Conservation (phyloP, 805 yeast species). For the Schizosaccharomyces lindneri region DNA sequence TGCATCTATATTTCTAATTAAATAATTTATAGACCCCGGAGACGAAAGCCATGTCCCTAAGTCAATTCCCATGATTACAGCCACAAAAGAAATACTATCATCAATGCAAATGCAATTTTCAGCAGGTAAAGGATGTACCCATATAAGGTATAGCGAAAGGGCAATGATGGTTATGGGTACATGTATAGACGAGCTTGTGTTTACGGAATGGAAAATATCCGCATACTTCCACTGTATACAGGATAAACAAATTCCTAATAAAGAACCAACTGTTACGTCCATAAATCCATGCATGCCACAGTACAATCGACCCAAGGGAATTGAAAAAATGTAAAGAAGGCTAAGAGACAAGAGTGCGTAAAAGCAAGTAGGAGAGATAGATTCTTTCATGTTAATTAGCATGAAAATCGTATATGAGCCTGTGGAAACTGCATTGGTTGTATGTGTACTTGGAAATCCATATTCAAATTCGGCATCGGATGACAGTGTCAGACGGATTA, state of each 20-base stretch:
- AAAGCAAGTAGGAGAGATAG: neutral
- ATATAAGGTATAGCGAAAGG: constrained; percentile 26
- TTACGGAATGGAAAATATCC: constrained; percentile 21
- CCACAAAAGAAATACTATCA: constrained; percentile 79
- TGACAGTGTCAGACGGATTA: constrained; percentile 69
- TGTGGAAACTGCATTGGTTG: constrained; percentile 83
- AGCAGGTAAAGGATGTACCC: constrained; percentile 56
- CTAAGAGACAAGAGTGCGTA: constrained; percentile 4
- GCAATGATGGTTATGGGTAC: constrained; percentile 14
- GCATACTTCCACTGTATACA: constrained; percentile 22
- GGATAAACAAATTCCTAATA: constrained; percentile 34
- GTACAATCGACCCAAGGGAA: constrained; percentile 62
- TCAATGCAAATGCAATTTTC: constrained; percentile 94
- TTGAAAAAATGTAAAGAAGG: constrained; percentile 30
- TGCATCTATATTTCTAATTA: neutral
- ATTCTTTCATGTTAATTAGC: neutral
- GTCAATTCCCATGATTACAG: constrained; percentile 62
- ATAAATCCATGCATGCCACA: constrained; percentile 94
- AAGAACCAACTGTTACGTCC: constrained; percentile 43
- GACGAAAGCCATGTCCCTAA: constrained; percentile 28
- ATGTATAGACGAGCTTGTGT: neutral
- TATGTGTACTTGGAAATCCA: constrained; percentile 83
- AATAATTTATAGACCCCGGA: neutral
- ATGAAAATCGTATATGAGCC: constrained; percentile 17
- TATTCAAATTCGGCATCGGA: constrained; percentile 81